A percentile compares a stretch with the other conserved stretches of the same genome.
Conservation (phyloP, 257 asterid genomes). For the Striga asiatica region DNA sequence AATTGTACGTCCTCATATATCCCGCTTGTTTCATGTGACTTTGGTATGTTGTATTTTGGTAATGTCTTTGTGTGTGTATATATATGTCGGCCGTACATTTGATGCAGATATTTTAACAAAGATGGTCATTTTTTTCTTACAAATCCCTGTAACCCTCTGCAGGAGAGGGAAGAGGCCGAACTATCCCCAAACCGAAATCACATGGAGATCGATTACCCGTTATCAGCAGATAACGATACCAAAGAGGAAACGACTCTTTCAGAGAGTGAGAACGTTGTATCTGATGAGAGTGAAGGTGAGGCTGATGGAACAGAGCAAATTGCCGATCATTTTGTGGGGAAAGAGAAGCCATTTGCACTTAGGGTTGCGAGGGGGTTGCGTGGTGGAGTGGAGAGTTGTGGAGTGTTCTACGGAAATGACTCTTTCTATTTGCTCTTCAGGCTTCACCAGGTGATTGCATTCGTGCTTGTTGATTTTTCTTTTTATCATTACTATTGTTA, state of each 20-base stretch:
- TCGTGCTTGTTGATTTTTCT: too few species aligned
- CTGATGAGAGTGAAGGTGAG: constrained; percentile 82
- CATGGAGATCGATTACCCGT: constrained; percentile 36
- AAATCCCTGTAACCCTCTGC: too few species aligned
- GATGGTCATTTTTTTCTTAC: too few species aligned
- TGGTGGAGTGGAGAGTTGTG: constrained; percentile 34
- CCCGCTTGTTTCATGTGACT: background rate
- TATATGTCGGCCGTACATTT: too few species aligned
- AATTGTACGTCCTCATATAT: too few species aligned
- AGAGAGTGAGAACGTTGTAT: constrained; percentile 69
- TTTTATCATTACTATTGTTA: too few species aligned
- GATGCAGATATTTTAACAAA: background rate
- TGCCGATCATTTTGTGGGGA: constrained; percentile 38
- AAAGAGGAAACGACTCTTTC: constrained; percentile 62
- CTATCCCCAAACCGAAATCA: constrained; percentile 51
- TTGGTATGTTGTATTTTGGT: constrained; percentile 5
- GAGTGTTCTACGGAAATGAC: constrained; percentile 70
- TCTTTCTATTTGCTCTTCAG: constrained; percentile 75
- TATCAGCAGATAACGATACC: constrained; percentile 40
- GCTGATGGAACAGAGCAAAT: constrained; percentile 37
- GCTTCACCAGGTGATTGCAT: constrained; percentile 67
- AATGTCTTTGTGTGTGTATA: background rate
- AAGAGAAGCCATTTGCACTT: constrained; percentile 52
- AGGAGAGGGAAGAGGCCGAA: constrained; percentile 83
- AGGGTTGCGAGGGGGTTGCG: constrained; percentile 27